Percentiles rank a stretch among this genome's conserved stretches.
phyloP scores from a whole-genome alignment of 148 eudicot genomes.

The Rhododendron griersonianum region DNA sequence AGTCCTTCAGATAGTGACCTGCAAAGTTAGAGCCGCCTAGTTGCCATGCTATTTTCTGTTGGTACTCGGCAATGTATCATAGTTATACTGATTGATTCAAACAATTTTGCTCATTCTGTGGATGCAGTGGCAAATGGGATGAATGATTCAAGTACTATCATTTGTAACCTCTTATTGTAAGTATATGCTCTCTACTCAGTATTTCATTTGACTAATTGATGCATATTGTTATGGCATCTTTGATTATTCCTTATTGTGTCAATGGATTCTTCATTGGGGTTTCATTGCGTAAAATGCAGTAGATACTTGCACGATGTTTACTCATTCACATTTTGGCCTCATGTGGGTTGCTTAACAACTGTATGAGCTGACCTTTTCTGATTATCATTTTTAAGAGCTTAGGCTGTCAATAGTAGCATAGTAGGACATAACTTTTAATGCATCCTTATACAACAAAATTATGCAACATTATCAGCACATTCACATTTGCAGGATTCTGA shows the following conservation, averaged over 20 bases:
- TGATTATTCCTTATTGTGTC: not conserved
- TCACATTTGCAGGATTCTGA: not conserved
- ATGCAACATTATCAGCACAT: not conserved
- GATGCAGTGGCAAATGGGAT: slow-evolving; percentile 89
- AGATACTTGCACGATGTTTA: not conserved
- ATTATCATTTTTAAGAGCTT: not conserved
- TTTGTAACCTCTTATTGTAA: slow-evolving; percentile 18
- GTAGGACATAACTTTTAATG: not conserved
- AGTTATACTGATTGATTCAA: not conserved
- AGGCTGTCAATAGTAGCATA: not conserved
- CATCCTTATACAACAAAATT: not conserved
- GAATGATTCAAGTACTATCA: slow-evolving; percentile 12
- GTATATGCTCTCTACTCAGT: slow-evolving; percentile 3
- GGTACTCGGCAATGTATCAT: not conserved
- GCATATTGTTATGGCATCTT: not conserved
- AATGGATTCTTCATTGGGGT: not conserved
- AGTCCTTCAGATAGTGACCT: not conserved
- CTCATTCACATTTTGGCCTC: not conserved
- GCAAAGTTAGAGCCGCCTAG: not conserved
- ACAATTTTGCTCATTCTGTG: slow-evolving; percentile 12
- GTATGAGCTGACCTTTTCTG: not conserved
- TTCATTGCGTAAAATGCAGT: not conserved
- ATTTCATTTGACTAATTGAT: not conserved
- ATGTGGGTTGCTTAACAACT: not conserved
- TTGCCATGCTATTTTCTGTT: not conserved